phyloP scores from a whole-genome alignment of 2,329 filamentous ascomycete genomes.

The Parastagonospora nodorum region DNA sequence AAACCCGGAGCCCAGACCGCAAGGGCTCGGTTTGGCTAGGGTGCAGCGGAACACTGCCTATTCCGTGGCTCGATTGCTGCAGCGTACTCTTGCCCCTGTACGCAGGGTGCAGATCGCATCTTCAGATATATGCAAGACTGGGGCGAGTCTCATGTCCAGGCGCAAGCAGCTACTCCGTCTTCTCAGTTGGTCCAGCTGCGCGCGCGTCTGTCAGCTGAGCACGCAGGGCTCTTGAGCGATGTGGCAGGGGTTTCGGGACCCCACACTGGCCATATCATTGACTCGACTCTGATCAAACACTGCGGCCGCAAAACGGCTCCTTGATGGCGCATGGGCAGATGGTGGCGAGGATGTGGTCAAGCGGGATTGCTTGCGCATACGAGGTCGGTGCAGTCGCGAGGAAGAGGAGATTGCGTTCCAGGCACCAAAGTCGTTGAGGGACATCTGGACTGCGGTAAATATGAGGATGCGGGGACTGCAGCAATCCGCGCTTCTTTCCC shows the following conservation, averaged over 20 bases:
- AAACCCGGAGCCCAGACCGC: conserved; percentile 1
- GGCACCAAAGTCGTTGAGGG: no score
- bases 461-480: no score
- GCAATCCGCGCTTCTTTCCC: neutral
- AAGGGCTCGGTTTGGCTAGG: neutral
- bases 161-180: no score
- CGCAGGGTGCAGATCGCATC: neutral
- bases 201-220: neutral
- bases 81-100: neutral
- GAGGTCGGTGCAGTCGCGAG: no score
- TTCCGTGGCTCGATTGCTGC: neutral
- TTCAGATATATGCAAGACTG: neutral
- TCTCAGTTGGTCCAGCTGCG: neutral
- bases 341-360: no score
- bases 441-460: no score
- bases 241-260: neutral
- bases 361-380: no score
- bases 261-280: neutral
- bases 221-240: neutral
- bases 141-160: neutral
- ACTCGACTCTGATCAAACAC: no score
- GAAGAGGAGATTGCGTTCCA: no score
- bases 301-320: no score
- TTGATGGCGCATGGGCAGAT: no score
- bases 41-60: neutral